These are phyloP conservation scores for Cystofilobasidium bisporidii DNA, from an alignment of 768 basidiomycete species.

Conservation along the genomic window DNA sequence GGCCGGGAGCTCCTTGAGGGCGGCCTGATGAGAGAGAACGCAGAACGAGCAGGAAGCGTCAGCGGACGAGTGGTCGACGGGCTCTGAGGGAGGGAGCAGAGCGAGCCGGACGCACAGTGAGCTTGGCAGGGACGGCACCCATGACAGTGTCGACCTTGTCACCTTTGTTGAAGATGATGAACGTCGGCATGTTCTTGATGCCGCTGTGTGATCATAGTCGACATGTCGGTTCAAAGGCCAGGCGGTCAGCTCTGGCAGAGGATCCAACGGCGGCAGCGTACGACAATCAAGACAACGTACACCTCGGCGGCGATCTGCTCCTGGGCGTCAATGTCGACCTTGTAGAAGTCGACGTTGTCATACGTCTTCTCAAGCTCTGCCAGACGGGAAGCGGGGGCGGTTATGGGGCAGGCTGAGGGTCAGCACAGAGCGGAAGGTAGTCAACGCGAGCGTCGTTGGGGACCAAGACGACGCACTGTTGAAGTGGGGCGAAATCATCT, in stretches of 20 bases:
- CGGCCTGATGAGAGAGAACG: background rate
- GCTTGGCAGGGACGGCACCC: conserved; percentile 35
- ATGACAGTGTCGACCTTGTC: conserved; percentile 37
- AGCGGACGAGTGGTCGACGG: background rate
- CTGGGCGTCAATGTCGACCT: conserved; percentile 42
- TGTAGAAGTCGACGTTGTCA: conserved; percentile 39
- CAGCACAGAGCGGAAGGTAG: too few relatives aligned
- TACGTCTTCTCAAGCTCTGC: conserved; percentile 25
- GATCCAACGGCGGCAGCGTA: too few relatives aligned
- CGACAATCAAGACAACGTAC: background rate
- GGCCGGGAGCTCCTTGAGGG: conserved; percentile 20
- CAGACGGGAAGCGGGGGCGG: too few relatives aligned
- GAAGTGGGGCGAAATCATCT: conserved; percentile 42
- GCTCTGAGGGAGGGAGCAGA: too few relatives aligned
- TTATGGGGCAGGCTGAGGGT: too few relatives aligned
- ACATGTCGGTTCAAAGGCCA: too few relatives aligned
- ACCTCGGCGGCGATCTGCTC: conserved; percentile 32
- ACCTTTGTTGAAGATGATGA: conserved; percentile 41
- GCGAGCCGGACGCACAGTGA: conserved; percentile 14
- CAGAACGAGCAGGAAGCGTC: background rate
- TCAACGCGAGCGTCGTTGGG: background rate
- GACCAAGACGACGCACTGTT: conserved; percentile 37
- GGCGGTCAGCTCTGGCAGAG: too few relatives aligned
- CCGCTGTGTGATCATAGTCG: background rate
- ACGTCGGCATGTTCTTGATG: conserved; percentile 43